phyloP scores from a whole-genome alignment of 2,329 filamentous ascomycete species.

The Fusarium robinianum region DNA sequence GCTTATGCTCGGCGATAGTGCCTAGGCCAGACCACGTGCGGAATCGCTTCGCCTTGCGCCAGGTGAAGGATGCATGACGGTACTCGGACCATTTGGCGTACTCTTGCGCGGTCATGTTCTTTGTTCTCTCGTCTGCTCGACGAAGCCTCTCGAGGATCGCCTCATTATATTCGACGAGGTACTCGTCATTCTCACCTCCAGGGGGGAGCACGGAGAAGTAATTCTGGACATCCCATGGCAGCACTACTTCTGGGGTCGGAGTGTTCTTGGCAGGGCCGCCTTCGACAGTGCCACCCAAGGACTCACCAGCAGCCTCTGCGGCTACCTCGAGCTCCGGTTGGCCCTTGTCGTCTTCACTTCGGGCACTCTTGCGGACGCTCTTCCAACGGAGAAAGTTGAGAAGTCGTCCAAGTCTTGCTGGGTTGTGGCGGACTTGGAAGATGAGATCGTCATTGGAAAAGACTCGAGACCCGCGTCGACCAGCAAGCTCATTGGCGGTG shows the following conservation, averaged over 20 bases:
- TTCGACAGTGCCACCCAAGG: neutral
- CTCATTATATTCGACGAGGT: conserved; percentile 82
- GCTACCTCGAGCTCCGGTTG: conserved; percentile 70
- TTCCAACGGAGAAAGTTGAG: conserved; percentile 97
- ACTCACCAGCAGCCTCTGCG: conserved; percentile 63
- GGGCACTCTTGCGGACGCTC: conserved; percentile 93
- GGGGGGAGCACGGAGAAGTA: conserved; percentile 89
- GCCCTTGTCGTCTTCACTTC: conserved; percentile 91
- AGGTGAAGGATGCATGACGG: conserved; percentile 94
- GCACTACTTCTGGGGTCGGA: conserved; percentile 77
- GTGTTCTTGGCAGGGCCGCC: conserved; percentile 68
- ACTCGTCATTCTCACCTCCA: conserved; percentile 55
- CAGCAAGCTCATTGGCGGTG: conserved; percentile 83
- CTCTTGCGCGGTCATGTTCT: conserved; percentile 93
- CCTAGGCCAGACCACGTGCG: conserved; percentile 97
- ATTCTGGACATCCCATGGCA: conserved; percentile 91
- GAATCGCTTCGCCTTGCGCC: conserved; percentile 94
- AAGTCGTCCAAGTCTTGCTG: conserved; percentile 89
- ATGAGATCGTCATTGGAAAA: conserved; percentile 91
- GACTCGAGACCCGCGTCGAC: conserved; percentile 84
- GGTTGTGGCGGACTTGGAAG: conserved; percentile 93
- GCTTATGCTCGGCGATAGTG: conserved; percentile 90
- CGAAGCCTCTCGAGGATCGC: conserved; percentile 89
- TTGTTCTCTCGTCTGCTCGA: conserved; percentile 93
- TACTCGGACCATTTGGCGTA: conserved; percentile 99